Evolutionary conservation across 2,329 filamentous ascomycete genomes (phyloP), one percentile per base, ranked within the genome.

Genomic region (Trichoderma semiorbis): DNA sequence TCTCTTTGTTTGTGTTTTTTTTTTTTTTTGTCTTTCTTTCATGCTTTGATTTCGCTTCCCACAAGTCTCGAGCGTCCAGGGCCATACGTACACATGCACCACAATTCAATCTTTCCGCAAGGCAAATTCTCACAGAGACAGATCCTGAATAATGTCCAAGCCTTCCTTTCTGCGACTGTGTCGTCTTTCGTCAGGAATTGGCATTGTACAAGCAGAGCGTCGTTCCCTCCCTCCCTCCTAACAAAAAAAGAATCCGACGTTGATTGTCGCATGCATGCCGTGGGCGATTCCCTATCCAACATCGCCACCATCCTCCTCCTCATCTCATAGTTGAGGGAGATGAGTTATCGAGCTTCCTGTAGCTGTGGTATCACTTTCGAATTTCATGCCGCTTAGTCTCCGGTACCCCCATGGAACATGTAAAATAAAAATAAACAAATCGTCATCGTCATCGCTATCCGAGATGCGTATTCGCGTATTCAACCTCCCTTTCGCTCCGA

Each of bases 401-500:
- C 34, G 7, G 36, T 34, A 16, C 28, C 57, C 32, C 50, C 21
- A 12, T 67, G 64, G 34, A 53, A 36, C 64, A 58, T 43, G 32
- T 28, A 18, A 24, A 21, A 34, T 50, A 18, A 28, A 43, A 39
- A 39, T 16, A 57, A 58, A 28, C 30, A 67, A 58, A 55, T 58
- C 58, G 60, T 71, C 57, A 47, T 69, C 60, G 57, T 36, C 47
- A 16, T 34, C 21, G 47, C 36, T 39, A 47, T 26, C 16, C n/a
- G 58, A 30, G 30, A 60, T 53, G 58, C 36, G 34, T 30, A 28
- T 18, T 34, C 57, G 36, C n/a, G 24, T 28, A 43, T 36, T 86
- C 83, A 91, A 63, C 89, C 89, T 2, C 89, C 89, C 76, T 91
- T 91, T 72, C 89, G 86, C 72, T 91, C 89, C 2, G 85, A 86